phyloP scores from a whole-genome alignment of 768 basidiomycete genomes.

The Trametes meyenii region DNA sequence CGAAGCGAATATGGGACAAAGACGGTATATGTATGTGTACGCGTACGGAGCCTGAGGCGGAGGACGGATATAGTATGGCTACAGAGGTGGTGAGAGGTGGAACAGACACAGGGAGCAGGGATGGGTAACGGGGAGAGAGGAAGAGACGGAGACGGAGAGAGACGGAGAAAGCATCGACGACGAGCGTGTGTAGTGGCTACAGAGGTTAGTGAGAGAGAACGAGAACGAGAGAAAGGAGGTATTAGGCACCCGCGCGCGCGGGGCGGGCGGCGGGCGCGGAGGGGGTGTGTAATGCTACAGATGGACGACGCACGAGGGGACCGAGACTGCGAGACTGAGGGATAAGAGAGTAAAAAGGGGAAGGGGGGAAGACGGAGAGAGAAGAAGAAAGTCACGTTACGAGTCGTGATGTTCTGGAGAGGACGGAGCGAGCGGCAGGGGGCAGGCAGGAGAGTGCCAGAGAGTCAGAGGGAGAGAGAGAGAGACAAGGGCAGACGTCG shows the following conservation, averaged over 20 bases:
- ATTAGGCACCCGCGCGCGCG: slow-evolving; percentile 7
- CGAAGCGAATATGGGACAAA: too few species aligned
- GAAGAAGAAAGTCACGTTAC: slow-evolving; percentile 4
- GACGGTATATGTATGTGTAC: too few species aligned
- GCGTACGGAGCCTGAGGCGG: too few species aligned
- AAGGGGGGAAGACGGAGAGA: neutral
- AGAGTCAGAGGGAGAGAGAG: neutral
- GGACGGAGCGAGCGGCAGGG: neutral
- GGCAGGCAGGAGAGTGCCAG: neutral
- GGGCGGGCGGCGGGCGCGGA: neutral
- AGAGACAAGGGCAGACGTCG: slow-evolving; percentile 1
- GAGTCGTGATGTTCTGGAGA: neutral
- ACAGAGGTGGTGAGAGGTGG: neutral
- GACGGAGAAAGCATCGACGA: too few species aligned
- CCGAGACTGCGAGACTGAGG: neutral
- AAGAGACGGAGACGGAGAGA: too few species aligned
- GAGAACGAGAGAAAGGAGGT: neutral
- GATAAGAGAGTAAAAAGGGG: neutral
- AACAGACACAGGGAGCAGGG: too few species aligned
- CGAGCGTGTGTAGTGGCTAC: slow-evolving; percentile 15
- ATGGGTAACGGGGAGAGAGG: too few species aligned
- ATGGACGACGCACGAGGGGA: neutral
- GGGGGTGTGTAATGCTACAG: slow-evolving; percentile 10
- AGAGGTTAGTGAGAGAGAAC: slow-evolving; percentile 2
- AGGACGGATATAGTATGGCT: too few species aligned